Conservation (phyloP, 768 basidiomycete genomes). For the Tulasnella sp. region DNA sequence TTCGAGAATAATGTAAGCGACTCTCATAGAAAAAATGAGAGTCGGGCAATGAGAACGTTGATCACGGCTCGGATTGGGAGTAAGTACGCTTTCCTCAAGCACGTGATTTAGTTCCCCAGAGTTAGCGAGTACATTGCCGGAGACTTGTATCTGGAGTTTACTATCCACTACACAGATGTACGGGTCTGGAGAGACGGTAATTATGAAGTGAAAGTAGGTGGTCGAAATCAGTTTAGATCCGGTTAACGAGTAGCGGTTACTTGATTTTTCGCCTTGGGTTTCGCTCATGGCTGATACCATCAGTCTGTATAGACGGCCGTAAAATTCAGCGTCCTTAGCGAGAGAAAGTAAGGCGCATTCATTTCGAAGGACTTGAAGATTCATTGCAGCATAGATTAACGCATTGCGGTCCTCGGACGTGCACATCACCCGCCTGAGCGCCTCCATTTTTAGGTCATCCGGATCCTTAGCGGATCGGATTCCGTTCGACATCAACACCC, state of each 20-base stretch:
- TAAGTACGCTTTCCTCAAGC: background rate
- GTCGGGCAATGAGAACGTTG: background rate
- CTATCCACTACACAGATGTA: too few species aligned
- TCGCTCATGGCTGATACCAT: background rate
- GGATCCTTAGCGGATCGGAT: background rate
- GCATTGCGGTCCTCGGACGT: background rate
- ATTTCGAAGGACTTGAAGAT: background rate
- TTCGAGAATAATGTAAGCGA: background rate
- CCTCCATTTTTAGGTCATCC: background rate
- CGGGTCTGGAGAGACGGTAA: background rate
- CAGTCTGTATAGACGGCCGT: background rate
- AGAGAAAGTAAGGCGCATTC: background rate
- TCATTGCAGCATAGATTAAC: background rate
- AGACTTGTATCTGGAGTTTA: accelerated
- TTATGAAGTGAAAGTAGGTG: background rate
- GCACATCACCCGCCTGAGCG: background rate
- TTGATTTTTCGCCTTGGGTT: background rate
- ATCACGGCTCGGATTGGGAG: background rate
- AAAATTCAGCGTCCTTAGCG: background rate
- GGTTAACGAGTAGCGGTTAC: too few species aligned
- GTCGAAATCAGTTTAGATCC: background rate
- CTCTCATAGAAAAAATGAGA: background rate
- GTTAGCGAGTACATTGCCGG: background rate
- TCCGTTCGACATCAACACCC: too few species aligned
- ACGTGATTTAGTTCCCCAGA: background rate